phyloP scores from a whole-genome alignment of 129 eudicot species.

The Flaveria brownii region DNA sequence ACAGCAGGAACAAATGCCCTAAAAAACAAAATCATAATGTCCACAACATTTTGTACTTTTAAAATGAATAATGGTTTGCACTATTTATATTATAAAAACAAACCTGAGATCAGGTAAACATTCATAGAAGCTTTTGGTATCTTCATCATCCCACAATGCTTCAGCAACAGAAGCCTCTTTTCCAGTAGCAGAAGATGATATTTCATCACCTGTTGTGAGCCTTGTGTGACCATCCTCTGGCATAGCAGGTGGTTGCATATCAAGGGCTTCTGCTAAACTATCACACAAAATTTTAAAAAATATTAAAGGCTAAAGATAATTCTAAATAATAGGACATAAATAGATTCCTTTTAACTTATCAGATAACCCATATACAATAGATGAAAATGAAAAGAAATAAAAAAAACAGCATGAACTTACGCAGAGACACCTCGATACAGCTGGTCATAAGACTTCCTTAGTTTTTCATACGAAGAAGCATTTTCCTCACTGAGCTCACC shows the following conservation, averaged over 20 bases:
- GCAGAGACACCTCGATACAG: slow-evolving; percentile 88
- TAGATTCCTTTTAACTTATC: background rate
- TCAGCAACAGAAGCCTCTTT: slow-evolving; percentile 75
- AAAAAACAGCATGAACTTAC: slow-evolving; percentile 49
- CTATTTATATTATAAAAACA: slow-evolving; percentile 19
- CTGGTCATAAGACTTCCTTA: slow-evolving; percentile 88
- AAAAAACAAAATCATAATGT: slow-evolving; percentile 31
- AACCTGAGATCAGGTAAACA: slow-evolving; percentile 94
- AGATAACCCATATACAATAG: background rate
- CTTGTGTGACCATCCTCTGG: slow-evolving; percentile 98
- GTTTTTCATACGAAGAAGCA: slow-evolving; percentile 85
- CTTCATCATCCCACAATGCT: slow-evolving; percentile 98
- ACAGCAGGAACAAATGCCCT: slow-evolving; percentile 99
- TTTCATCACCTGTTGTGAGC: slow-evolving; percentile 78
- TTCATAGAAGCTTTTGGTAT: slow-evolving; percentile 89
- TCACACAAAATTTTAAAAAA: slow-evolving; percentile 11
- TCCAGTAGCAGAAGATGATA: slow-evolving; percentile 62
- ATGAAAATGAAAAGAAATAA: background rate
- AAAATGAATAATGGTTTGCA: slow-evolving; percentile 2
- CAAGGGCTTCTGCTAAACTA: slow-evolving; percentile 97
- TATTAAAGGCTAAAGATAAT: background rate
- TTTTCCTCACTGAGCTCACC: slow-evolving; percentile 97
- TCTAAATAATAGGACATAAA: slow-evolving; percentile 2
- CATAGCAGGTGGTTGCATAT: slow-evolving; percentile 94
- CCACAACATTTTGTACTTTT: background rate